Base-by-base conservation (phyloP, 202 grass and related monocot genomes). In the Brachypodium distachyon region DNA sequence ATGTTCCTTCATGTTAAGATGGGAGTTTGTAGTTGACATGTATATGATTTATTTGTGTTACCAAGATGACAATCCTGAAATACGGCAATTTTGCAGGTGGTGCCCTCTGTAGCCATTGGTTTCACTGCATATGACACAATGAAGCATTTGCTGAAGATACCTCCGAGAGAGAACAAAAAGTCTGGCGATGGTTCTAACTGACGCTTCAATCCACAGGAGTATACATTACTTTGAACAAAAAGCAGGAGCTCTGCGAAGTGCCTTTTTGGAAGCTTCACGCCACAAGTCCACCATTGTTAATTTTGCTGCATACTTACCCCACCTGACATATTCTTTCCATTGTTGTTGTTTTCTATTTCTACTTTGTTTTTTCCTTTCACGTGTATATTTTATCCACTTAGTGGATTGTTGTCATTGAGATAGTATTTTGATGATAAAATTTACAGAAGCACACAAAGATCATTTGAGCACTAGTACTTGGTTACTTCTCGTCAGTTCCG, bases 121-220 rank as follows among this genome's bases (percentile, higher is more conserved):
- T 93, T 93, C 70, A 93, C 87, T 4, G 87, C 87, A 61, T 93
- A 90, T 46, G 85, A 93, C 79, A 83, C 73, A 44, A 88, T 88
- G 85, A 93, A 93, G 82, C 76, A 70, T 83, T 74, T 88, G 31
- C 59, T 93, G 54, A 87, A 71, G 73, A 87, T 93, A 65, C 87
- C 85, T 29, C 85, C 87, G 6, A 74, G 91, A 59, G 84, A 85
- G 79, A 90, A 83, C 46, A 54, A 42, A 43, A 78, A 22, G 28
- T 23, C 70, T 58, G 78, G 19, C 13, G 12, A 81, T 64, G 53
- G 60, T 70, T 21, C 80, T 78, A 16, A 19, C 70, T 90, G 70
- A 87, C 76, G 73, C 7, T 53, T 44, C 28, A 61, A 21, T 72
- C 31, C 17, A 28, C 11, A 72, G 61, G 67, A 49, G 27, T 32